A percentile compares a stretch with the other conserved stretches of the same genome.
phyloP scores from a whole-genome alignment of 495 filamentous ascomycete genomes.

The Aspergillus steynii region DNA sequence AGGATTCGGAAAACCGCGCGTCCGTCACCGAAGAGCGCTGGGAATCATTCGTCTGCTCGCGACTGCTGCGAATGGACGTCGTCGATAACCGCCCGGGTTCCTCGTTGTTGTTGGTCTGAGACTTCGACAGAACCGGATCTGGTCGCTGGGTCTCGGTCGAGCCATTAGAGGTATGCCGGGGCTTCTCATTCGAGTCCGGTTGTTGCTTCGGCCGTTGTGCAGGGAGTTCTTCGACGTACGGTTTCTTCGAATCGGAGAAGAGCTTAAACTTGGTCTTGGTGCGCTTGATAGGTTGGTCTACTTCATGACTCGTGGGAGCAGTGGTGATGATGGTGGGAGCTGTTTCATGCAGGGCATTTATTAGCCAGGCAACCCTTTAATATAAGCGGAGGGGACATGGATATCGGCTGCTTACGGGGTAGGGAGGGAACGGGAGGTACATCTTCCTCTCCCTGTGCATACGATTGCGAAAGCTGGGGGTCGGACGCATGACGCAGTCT shows the following conservation, averaged over 20 bases:
- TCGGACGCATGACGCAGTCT: conserved; percentile 93
- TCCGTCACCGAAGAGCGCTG: conserved; percentile 67
- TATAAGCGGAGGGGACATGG: background rate
- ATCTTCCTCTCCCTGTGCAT: conserved; percentile 62
- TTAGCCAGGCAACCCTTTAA: conserved; percentile 1
- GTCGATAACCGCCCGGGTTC: conserved; percentile 63
- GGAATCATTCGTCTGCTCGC: conserved; percentile 66
- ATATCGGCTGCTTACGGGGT: conserved; percentile 55
- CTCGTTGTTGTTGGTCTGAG: conserved; percentile 65
- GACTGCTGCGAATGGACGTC: conserved; percentile 49
- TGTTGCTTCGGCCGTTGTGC: conserved; percentile 13
- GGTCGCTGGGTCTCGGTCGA: conserved; percentile 36
- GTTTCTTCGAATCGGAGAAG: conserved; percentile 32
- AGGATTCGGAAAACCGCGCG: conserved; percentile 83
- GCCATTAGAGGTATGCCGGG: conserved; percentile 26
- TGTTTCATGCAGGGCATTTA: conserved; percentile 27
- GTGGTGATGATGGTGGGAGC: conserved; percentile 94
- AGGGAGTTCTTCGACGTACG: conserved; percentile 37
- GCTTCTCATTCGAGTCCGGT: conserved; percentile 18
- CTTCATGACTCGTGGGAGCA: conserved; percentile 72
- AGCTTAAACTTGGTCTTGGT: conserved; percentile 37
- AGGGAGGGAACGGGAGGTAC: conserved; percentile 75
- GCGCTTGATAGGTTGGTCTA: conserved; percentile 53
- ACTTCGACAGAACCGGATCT: conserved; percentile 45
- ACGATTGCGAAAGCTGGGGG: conserved; percentile 83